Conservation (phyloP, 169 alveolate species). For the Theileria equi region DNA sequence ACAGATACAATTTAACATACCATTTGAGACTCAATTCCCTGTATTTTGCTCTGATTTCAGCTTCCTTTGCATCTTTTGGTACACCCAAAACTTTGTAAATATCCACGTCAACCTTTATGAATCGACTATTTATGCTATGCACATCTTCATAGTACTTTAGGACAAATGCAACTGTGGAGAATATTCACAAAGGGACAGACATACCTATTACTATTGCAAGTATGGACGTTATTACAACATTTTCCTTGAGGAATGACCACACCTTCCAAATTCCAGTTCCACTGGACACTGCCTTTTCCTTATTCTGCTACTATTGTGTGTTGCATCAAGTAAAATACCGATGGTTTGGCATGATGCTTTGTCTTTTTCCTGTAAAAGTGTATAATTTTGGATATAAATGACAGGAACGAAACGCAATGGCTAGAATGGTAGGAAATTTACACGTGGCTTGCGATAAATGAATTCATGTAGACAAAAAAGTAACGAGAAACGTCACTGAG, state of each 20-base stretch:
- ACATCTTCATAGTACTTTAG: constrained; percentile 53
- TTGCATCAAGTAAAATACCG: background rate
- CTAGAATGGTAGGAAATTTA: too few relatives aligned
- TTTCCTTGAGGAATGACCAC: constrained; percentile 7
- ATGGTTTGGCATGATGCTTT: constrained; percentile 2
- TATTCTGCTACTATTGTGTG: background rate
- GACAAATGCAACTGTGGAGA: constrained; percentile 28
- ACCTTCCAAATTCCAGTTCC: constrained; percentile 9
- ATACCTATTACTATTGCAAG: constrained; percentile 3
- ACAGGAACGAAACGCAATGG: too few relatives aligned
- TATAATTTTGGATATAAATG: too few relatives aligned
- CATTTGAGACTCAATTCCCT: constrained; percentile 58
- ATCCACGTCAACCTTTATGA: constrained; percentile 42
- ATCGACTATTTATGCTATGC: constrained; percentile 28
- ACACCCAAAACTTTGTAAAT: constrained; percentile 42
- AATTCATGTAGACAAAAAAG: too few relatives aligned
- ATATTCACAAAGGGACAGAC: background rate
- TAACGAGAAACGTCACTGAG: too few relatives aligned
- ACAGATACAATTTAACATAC: constrained; percentile 2
- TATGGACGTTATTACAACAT: constrained; percentile 10
- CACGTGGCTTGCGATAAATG: too few relatives aligned
- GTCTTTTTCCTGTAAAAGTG: constrained; percentile 7
- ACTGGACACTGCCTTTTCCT: background rate
- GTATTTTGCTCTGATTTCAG: constrained; percentile 52
- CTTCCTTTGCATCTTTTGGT: constrained; percentile 19